Base-by-base conservation (phyloP, 2,329 filamentous ascomycete species). In the Ceratocystis variospora region DNA sequence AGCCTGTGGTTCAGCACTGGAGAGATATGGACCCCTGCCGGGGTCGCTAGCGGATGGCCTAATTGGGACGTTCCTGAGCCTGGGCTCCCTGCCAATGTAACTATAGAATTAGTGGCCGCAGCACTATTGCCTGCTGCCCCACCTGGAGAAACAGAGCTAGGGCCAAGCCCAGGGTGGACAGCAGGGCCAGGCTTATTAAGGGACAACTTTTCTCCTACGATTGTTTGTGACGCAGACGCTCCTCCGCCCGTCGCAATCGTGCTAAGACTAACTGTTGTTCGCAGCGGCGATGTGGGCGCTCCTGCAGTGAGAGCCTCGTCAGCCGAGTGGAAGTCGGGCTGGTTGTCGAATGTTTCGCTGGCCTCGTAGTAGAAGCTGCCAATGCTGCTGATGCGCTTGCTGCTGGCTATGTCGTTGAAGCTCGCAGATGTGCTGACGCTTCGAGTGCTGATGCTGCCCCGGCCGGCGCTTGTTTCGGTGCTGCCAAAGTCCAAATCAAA, bases 401-500 rank as follows among this genome's bases (percentile, higher is more conserved):
- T 50, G n/a, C 25, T 63, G 7, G 44, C 31, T 22, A 19, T 25
- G 2, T 48, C 31, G 12, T 41, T 64, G 28, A 57, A 57, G 53
- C 53, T 57, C 5, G 53, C 53, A 7, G 17, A 12, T 17, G 53
- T 57, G 53, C 53, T 57, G 25, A 2, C 28, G 53, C 53, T 57
- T 12, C 53, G 22, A 3, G 22, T 57, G 48, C 48, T 50, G 62
- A 53, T 61, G 48, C 63, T 57, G 41, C 22, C n/a, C 19, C 41
- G 33, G 37, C n/a, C 28, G 22, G 15, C 25, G 22, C 41, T 31
- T 19, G 12, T 44, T 19, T 10, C 25, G 28, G 41, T 12, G n/a
- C 44, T 33, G 61, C 61, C 41, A 31, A 63, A 48, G 61, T 48
- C 45, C 3, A 63, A 45, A 17, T 63, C 61, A 45, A 63, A 41